phyloP scores from a whole-genome alignment of 208 protist genomes.

The Trypanosomatidae sp. region DNA sequence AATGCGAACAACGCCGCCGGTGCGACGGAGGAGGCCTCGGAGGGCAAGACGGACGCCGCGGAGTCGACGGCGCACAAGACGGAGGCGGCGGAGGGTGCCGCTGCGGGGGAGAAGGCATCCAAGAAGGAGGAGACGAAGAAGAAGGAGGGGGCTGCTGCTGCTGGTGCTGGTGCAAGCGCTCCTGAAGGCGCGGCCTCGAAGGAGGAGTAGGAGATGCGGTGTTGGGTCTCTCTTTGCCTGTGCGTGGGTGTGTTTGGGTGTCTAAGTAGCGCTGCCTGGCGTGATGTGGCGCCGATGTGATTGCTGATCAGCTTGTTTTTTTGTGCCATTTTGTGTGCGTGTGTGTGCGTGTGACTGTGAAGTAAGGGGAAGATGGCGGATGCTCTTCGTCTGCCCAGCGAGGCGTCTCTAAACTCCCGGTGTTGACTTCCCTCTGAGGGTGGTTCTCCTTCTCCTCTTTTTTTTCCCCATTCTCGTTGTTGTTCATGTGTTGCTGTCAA shows the following conservation, averaged over 20 bases:
- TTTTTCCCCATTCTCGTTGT: too few species aligned
- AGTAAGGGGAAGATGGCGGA: too few species aligned
- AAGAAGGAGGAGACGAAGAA: neutral
- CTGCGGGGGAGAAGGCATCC: too few species aligned
- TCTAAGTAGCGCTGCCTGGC: too few species aligned
- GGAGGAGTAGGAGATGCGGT: neutral
- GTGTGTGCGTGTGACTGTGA: neutral
- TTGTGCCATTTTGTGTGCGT: neutral
- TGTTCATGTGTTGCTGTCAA: too few species aligned
- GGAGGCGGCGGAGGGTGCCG: neutral
- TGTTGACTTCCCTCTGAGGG: too few species aligned
- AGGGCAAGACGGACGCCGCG: slow-evolving; percentile 2
- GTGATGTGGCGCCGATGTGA: too few species aligned
- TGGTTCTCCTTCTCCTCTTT: too few species aligned
- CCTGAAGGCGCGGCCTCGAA: neutral
- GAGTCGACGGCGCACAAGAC: neutral
- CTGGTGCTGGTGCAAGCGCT: too few species aligned
- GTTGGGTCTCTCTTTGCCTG: neutral
- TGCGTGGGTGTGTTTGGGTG: neutral
- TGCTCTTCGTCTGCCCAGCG: too few species aligned
- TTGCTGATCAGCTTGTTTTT: neutral
- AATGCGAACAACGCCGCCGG: neutral
- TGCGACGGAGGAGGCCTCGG: slow-evolving; percentile 1
- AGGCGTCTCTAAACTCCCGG: too few species aligned
- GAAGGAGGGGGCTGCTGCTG: neutral